Base-by-base conservation (phyloP, 2,329 filamentous ascomycete genomes). In the Ambrosiella beaveri region DNA sequence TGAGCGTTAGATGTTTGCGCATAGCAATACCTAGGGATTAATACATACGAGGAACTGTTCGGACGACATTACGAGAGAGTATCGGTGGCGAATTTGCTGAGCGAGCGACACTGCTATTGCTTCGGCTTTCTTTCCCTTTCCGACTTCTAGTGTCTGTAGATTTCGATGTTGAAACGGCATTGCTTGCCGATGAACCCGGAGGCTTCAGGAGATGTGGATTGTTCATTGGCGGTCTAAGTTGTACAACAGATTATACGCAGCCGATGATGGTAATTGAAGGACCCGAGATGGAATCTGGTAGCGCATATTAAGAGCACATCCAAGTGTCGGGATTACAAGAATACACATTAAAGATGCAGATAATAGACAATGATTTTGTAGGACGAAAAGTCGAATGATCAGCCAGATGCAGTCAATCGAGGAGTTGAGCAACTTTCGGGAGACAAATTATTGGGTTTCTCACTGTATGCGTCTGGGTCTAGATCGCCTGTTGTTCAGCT, bases 181-280 rank as follows among this genome's bases (percentile, higher is more conserved):
- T 60, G 55, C 59, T 60, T 38, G 59, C 56, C 39, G 59, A 57
- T 15, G 59, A 57, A 37, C 59, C 59, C 40, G 59, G 59, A 19
- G 56, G 59, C 49, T 55, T 57, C 11, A 60, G 45, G 27, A 60
- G 52, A 15, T 60, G 44, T 12, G 50, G 58, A 27, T 54, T 57
- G 56, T 27, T 60, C 59, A 60, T 60, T 37, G 36, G 44, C n/a
- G 13, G 37, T 38, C 35, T 37, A 8, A 37, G 35, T 56, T 44
- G 39, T 35, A 45, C 38, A 27, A 39, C 9, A 7, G 37, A 37
- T 35, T 47, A 15, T 47, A 47, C n/a, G 19, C 44, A 8, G 15
- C 3, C n/a, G 19, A 47, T 17, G n/a, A 47, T 47, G 13, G n/a
- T n/a, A 15, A 8, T 8, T 8, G 19, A 47, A 47, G 44, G n/a